These are phyloP conservation scores for Annulohypoxylon moriforme DNA, from an alignment of 495 filamentous ascomycete genomes.

Conservation along the genomic window DNA sequence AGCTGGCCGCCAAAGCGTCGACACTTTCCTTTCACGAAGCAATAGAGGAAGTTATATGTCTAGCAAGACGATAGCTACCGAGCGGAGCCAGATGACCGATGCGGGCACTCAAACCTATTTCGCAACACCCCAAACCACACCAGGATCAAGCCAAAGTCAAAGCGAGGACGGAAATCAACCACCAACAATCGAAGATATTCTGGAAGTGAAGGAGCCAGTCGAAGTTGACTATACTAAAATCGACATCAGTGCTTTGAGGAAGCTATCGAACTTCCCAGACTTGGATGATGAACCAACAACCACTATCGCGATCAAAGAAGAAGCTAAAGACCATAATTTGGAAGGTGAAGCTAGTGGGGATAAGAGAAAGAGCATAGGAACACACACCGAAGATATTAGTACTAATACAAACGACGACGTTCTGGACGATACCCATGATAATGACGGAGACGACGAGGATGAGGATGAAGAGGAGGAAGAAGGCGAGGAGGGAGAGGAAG, in stretches of 20 bases:
- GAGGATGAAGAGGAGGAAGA: conserved; percentile 56
- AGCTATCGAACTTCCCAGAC: conserved; percentile 46
- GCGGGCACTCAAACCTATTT: conserved; percentile 64
- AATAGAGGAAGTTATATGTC: conserved; percentile 75
- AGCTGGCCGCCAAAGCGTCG: conserved; percentile 75
- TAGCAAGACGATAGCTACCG: conserved; percentile 63
- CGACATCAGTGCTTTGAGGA: conserved; percentile 59
- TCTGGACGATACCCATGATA: conserved; percentile 45
- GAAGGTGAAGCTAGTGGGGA: conserved; percentile 46
- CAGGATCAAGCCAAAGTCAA: conserved; percentile 56
- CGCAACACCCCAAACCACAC: conserved; percentile 61
- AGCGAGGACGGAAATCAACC: conserved; percentile 58
- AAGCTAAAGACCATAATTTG: conserved; percentile 33
- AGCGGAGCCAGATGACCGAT: conserved; percentile 71
- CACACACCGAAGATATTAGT: conserved; percentile 3
- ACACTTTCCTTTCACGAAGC: conserved; percentile 68
- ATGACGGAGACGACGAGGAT: conserved; percentile 55
- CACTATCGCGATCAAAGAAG: conserved; percentile 37
- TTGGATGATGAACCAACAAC: conserved; percentile 38
- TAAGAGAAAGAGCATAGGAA: conserved; percentile 14
- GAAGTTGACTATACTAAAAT: conserved; percentile 67
- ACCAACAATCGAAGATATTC: conserved; percentile 49
- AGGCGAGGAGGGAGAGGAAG: conserved; percentile 58
- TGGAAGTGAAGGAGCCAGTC: conserved; percentile 55
- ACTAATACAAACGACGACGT: conserved; percentile 43